Evolutionary conservation across 805 yeast genomes (phyloP).

Genomic region (Saccharomycopsis sp.): DNA sequence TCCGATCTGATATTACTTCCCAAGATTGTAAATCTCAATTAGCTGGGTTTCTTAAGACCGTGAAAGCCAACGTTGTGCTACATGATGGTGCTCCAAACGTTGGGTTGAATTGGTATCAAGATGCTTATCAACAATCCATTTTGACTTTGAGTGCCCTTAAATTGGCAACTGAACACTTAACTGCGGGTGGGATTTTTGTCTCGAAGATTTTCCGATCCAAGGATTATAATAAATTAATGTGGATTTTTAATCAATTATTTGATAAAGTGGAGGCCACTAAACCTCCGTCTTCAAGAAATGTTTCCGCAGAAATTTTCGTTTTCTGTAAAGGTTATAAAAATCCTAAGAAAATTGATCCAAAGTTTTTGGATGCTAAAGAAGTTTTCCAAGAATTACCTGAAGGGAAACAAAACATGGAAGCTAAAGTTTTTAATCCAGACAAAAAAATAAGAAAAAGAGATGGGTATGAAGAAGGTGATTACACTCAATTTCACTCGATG

Average conservation of each 20-base stretch:
- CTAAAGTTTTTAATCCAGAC: slow-evolving; percentile 92
- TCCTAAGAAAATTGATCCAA: slow-evolving; percentile 90
- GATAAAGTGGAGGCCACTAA: slow-evolving; percentile 98
- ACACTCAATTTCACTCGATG: slow-evolving; percentile 59
- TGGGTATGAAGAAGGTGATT: slow-evolving; percentile 96
- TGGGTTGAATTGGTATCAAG: slow-evolving; percentile 99
- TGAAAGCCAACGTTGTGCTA: slow-evolving; percentile 97
- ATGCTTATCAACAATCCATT: slow-evolving; percentile 97
- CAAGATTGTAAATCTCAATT: slow-evolving; percentile 94
- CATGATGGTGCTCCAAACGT: slow-evolving; percentile 99
- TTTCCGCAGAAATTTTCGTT: slow-evolving; percentile 97
- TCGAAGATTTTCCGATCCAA: slow-evolving; percentile 98
- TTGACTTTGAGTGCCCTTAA: slow-evolving; percentile 88
- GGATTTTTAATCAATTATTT: slow-evolving; percentile 96
- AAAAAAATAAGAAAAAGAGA: slow-evolving; percentile 83
- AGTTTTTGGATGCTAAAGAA: slow-evolving; percentile 82
- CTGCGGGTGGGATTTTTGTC: slow-evolving; percentile 89
- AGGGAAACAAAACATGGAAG: slow-evolving; percentile 73
- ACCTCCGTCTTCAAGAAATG: slow-evolving; percentile 98
- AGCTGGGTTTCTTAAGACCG: slow-evolving; percentile 94
- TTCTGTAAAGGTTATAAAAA: slow-evolving; percentile 95
- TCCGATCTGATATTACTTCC: slow-evolving; percentile 86
- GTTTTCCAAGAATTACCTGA: slow-evolving; percentile 89
- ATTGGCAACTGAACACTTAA: slow-evolving; percentile 87
- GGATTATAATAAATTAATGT: slow-evolving; percentile 92